phyloP scores from a whole-genome alignment of 257 asterid genomes.

The Plectranthus barbatus region DNA sequence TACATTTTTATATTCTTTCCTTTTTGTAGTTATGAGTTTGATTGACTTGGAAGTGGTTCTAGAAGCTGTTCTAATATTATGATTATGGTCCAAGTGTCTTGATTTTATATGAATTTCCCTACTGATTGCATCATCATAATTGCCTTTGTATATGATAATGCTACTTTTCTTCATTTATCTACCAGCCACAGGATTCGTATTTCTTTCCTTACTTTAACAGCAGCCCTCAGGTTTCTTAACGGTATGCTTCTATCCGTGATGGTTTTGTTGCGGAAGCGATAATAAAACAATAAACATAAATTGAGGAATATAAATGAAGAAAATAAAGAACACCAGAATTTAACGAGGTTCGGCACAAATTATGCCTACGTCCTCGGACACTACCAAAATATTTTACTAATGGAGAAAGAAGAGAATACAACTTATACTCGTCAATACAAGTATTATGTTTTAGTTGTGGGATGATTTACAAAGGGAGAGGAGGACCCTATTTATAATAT shows the following conservation, averaged over 20 bases:
- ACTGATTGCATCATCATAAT: background rate
- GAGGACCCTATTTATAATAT: too few relatives aligned
- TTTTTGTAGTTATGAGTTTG: background rate
- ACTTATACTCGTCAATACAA: too few relatives aligned
- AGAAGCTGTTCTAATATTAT: background rate
- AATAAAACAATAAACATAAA: too few relatives aligned
- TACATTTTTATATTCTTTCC: background rate
- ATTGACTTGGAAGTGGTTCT: background rate
- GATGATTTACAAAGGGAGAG: too few relatives aligned
- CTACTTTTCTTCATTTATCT: slow-evolving; percentile 12
- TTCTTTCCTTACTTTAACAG: slow-evolving; percentile 58
- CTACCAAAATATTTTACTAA: too few relatives aligned
- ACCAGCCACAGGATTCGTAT: slow-evolving; percentile 74
- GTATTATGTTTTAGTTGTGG: too few relatives aligned
- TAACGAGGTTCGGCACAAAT: too few relatives aligned
- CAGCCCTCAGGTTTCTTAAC: slow-evolving; percentile 77
- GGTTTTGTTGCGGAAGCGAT: too few relatives aligned
- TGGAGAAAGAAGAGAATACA: too few relatives aligned
- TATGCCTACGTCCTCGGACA: too few relatives aligned
- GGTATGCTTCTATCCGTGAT: slow-evolving; percentile 38
- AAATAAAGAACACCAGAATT: too few relatives aligned
- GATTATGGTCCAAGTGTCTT: background rate
- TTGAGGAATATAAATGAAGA: too few relatives aligned
- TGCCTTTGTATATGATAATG: slow-evolving; percentile 5
- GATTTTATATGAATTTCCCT: background rate